Base-by-base conservation (phyloP, 2,329 filamentous ascomycete species). In the Ophiostoma quercus region DNA sequence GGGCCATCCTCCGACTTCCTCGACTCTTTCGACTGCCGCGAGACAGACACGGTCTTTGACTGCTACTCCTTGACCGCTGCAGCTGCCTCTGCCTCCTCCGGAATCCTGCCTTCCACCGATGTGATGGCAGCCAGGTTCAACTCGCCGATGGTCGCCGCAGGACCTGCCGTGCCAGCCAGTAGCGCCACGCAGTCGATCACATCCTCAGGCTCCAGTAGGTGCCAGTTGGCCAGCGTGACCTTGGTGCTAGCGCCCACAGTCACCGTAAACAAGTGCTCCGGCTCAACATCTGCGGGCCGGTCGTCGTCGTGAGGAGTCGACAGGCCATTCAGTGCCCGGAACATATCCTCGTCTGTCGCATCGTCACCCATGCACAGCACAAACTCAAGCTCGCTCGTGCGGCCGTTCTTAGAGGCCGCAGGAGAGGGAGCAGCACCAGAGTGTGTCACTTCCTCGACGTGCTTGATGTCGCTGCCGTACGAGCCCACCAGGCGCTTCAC, bases 341-440 rank as follows among this genome's bases (percentile, higher is more conserved):
- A 98, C 87, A 89, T 89, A 89, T 96, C 94, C 84, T 99, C 95
- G 77, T 99, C 95, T 6, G 95, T 99, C 75, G 95, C 96, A 77
- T 99, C 95, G 79, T 99, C 95, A 60, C 95, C 95, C 72, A 94
- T 82, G 79, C 95, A 99, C 68, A 98, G 84, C 12, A 96, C 88
- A 76, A 98, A 97, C 74, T 94, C 92, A 0, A 94, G 86, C 68
- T 86, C 85, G 67, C 87, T 80, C 83, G 7, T 1, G 79, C 78
- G 1, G 80, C 81, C 7, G 82, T 80, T 11, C 57, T 37, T 14
- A 5, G n/a, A 16, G 3, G 69, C 25, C 14, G 19, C 19, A 1
- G 34, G 47, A 16, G 19, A 22, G 2, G 39, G 4, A 25, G 8
- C 41, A 8, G 34, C 12, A 7, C 6, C 51, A 57, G 51, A 57